These are phyloP conservation scores for Nothophytophthora sp. DNA, from an alignment of 352 stramenopile genomes.

Conservation along the genomic window DNA sequence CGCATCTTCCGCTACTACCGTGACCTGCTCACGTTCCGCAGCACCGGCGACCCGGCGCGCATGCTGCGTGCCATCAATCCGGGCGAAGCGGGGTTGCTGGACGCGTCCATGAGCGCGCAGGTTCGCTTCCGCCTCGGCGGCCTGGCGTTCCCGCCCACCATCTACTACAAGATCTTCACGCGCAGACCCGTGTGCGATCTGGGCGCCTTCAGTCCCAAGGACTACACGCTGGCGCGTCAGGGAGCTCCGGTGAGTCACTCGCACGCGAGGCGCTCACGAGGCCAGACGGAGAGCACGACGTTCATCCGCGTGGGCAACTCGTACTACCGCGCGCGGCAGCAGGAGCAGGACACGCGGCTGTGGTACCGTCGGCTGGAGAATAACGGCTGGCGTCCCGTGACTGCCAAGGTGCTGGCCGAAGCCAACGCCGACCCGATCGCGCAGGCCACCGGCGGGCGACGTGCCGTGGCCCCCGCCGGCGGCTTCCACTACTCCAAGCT, in stretches of 20 bases:
- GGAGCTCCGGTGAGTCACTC: constrained; percentile 25
- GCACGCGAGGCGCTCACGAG: constrained; percentile 12
- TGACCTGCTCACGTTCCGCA: constrained; percentile 80
- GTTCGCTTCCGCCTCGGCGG: constrained; percentile 90
- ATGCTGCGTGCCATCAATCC: constrained; percentile 89
- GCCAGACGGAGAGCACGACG: constrained; percentile 16
- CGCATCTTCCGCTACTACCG: constrained; percentile 82
- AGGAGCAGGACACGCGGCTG: constrained; percentile 49
- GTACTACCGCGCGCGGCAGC: constrained; percentile 60
- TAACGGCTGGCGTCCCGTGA: constrained; percentile 91
- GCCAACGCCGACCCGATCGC: constrained; percentile 60
- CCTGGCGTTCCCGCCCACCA: constrained; percentile 87
- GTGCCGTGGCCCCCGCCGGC: neutral
- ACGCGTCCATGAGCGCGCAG: constrained; percentile 77
- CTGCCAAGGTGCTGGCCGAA: constrained; percentile 71
- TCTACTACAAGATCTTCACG: constrained; percentile 96
- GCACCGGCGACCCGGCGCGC: constrained; percentile 66
- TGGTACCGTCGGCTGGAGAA: constrained; percentile 92
- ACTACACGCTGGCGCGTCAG: constrained; percentile 75
- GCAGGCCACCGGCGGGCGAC: constrained; percentile 43
- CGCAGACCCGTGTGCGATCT: constrained; percentile 86
- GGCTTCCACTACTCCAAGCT: constrained; percentile 53
- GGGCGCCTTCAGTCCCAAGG: constrained; percentile 88
- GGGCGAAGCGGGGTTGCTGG: constrained; percentile 69
- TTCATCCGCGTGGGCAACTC: constrained; percentile 78